Percentiles rank a stretch among this genome's conserved stretches.
Evolutionary conservation across 176 grass and related monocot genomes (phyloP).

Genomic region (Lolium multiflorum): DNA sequence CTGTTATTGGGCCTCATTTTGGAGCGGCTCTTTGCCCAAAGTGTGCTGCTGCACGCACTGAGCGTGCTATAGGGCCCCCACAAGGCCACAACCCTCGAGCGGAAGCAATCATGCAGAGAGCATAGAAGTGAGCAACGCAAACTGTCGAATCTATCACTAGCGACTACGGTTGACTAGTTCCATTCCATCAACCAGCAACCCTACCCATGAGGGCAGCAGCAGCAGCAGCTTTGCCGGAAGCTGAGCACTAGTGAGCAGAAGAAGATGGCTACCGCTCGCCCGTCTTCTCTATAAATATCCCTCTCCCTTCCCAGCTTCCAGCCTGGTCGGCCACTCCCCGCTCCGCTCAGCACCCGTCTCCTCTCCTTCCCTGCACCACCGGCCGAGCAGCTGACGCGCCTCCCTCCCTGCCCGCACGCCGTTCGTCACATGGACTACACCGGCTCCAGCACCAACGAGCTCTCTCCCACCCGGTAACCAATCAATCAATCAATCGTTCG

Average conservation of each 20-base stretch:
- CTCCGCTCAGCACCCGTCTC: not conserved
- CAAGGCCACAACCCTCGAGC: not conserved
- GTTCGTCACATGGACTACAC: slow-evolving; percentile 31
- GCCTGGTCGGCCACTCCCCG: not conserved
- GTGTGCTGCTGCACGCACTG: no score
- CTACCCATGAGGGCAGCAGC: not conserved
- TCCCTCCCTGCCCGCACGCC: not conserved
- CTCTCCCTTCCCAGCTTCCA: not conserved
- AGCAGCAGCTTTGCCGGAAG: not conserved
- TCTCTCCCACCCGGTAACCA: slow-evolving; percentile 29
- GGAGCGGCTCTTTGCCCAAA: no score
- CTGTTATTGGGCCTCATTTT: no score
- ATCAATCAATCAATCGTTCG: not conserved
- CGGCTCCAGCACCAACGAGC: slow-evolving; percentile 48
- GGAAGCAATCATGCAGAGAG: not conserved
- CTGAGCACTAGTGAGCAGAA: not conserved
- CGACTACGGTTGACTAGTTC: not conserved
- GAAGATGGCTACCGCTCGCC: not conserved
- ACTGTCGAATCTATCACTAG: not conserved
- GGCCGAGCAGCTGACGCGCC: not conserved
- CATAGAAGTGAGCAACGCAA: not conserved
- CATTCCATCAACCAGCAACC: not conserved
- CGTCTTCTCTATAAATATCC: slow-evolving; percentile 20
- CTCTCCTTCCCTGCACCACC: not conserved
- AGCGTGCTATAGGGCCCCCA: no score